Conservation (phyloP, 768 basidiomycete species). For the Punctularia strigosozonata region DNA sequence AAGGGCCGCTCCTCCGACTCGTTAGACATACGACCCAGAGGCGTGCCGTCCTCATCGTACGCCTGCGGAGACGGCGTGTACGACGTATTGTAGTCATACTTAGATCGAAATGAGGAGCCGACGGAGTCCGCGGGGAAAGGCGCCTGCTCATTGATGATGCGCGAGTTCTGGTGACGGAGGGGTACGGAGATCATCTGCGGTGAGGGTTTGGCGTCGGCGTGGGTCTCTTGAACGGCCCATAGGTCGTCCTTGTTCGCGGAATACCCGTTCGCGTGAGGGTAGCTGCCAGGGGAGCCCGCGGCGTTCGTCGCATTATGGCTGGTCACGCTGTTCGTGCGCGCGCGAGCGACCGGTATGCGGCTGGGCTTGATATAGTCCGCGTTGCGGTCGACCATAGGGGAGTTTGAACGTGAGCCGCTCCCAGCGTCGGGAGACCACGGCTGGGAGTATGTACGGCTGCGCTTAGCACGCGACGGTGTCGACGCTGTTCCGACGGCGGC, state of each 20-base stretch:
- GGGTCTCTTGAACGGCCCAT: conserved; percentile 4
- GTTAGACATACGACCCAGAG: conserved; percentile 34
- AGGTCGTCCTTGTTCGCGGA: too few relatives aligned
- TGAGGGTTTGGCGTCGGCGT: conserved; percentile 12
- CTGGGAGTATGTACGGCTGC: conserved; percentile 55
- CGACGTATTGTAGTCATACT: conserved; percentile 19
- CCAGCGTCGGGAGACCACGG: conserved; percentile 35
- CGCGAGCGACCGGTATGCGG: conserved; percentile 36
- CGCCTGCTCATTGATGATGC: conserved; percentile 50
- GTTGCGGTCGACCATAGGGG: too few relatives aligned
- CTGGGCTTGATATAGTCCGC: conserved; percentile 24
- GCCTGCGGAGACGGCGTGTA: too few relatives aligned
- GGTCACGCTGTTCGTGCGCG: conserved; percentile 28
- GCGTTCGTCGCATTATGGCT: conserved; percentile 22
- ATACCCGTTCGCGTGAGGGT: too few relatives aligned
- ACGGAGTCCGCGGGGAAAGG: conserved; percentile 39
- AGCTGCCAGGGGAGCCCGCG: too few relatives aligned
- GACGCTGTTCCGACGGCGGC: too few relatives aligned
- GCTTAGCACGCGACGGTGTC: conserved; percentile 22
- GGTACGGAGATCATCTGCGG: conserved; percentile 20
- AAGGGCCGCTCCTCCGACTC: conserved; percentile 79
- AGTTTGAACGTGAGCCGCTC: too few relatives aligned
- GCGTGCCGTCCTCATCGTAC: conserved; percentile 23
- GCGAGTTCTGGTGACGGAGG: conserved; percentile 27
- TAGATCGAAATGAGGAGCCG: conserved; percentile 31